Conservation (phyloP, 164 flowering plant genomes). For the Magnolia officinalis region DNA sequence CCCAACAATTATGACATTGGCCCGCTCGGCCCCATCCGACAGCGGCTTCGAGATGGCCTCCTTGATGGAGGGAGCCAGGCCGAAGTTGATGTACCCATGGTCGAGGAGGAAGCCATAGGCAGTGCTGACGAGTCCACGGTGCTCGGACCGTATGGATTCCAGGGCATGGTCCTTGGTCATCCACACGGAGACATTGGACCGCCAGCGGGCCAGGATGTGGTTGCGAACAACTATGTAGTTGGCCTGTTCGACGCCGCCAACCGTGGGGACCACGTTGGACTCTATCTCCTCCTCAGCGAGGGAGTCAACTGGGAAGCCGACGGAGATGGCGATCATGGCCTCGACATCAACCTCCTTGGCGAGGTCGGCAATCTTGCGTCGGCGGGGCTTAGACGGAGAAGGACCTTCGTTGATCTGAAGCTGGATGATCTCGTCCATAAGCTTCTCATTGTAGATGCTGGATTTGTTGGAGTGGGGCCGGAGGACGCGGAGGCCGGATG, state of each 20-base stretch:
- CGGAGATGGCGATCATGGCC: conserved; percentile 80
- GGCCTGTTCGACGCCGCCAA: conserved; percentile 76
- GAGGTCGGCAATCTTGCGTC: conserved; percentile 42
- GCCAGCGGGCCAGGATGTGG: conserved; percentile 82
- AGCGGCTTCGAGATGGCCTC: conserved; percentile 33
- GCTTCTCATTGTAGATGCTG: conserved; percentile 29
- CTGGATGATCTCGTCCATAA: conserved; percentile 34
- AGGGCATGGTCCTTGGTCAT: conserved; percentile 63
- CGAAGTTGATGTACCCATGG: conserved; percentile 91
- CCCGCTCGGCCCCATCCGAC: conserved; percentile 27
- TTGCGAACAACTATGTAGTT: conserved; percentile 82
- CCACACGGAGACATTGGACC: conserved; percentile 72
- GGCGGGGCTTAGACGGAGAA: conserved; percentile 37
- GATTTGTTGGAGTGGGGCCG: conserved; percentile 39
- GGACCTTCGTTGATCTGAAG: conserved; percentile 40
- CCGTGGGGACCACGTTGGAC: conserved; percentile 51
- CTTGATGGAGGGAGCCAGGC: conserved; percentile 60
- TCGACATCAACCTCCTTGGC: conserved; percentile 74
- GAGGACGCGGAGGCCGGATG: conserved; percentile 37
- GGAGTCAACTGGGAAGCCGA: conserved; percentile 88
- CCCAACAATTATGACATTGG: conserved; percentile 67
- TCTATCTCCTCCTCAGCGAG: conserved; percentile 93
- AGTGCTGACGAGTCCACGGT: conserved; percentile 47
- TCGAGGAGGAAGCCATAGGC: conserved; percentile 67
- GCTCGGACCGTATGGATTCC: conserved; percentile 72